Evolutionary conservation across 2,329 filamentous ascomycete species (phyloP).

Genomic region (Pseudomassariella vexata): DNA sequence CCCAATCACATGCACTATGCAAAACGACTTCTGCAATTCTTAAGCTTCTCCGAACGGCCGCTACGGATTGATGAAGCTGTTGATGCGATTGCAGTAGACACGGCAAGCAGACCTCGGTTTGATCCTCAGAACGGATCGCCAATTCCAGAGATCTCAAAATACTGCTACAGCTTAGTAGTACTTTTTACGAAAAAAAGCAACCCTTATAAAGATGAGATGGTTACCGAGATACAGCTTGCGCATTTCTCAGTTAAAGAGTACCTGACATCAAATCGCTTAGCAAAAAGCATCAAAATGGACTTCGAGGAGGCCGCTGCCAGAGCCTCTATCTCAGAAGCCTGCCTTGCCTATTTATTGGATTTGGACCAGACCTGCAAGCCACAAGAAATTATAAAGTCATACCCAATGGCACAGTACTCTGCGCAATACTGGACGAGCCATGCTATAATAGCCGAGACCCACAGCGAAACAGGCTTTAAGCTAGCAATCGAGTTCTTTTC

Average conservation of each 20-base stretch:
- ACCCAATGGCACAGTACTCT: neutral
- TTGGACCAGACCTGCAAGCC: slow-evolving; percentile 4
- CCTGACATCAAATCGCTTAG: slow-evolving; percentile 13
- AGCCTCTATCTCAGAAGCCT: slow-evolving; percentile 13
- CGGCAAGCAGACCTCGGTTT: slow-evolving; percentile 11
- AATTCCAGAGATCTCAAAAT: slow-evolving; percentile 16
- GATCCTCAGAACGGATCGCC: slow-evolving; percentile 18
- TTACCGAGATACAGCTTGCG: too few relatives aligned
- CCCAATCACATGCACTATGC: neutral
- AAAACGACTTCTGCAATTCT: slow-evolving; percentile 11
- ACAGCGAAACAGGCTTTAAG: neutral
- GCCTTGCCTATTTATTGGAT: slow-evolving; percentile 18
- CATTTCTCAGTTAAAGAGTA: slow-evolving; percentile 3
- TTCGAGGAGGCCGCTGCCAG: slow-evolving; percentile 9
- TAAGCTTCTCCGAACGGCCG: slow-evolving; percentile 18
- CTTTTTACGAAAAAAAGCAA: slow-evolving; percentile 5
- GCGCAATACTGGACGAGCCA: slow-evolving; percentile 1
- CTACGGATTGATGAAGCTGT: slow-evolving; percentile 19
- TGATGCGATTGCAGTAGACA: slow-evolving; percentile 20
- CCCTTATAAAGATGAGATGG: slow-evolving; percentile 7
- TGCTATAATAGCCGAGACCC: neutral
- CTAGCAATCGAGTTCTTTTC: slow-evolving; percentile 1
- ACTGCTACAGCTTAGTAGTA: slow-evolving; percentile 19
- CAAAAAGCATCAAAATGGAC: slow-evolving; percentile 2
- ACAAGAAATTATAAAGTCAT: too few relatives aligned